Base-by-base conservation (phyloP, 2,329 filamentous ascomycete genomes). In the Colletotrichum tropicale region DNA sequence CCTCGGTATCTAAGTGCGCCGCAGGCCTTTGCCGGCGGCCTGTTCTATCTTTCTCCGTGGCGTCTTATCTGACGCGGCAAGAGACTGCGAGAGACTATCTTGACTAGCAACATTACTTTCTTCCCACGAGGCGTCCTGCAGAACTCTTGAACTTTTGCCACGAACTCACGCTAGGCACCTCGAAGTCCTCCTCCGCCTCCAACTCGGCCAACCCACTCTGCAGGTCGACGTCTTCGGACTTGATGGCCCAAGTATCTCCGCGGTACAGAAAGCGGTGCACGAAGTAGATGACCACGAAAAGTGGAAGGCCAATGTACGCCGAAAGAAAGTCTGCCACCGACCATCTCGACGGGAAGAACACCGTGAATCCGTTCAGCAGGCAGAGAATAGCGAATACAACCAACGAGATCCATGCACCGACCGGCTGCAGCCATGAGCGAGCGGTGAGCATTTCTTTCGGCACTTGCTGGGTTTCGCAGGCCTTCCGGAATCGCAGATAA, bases 301-400 rank as follows among this genome's bases (percentile, higher is more conserved):
- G 88, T 0, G 91, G 91, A 64, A 93, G 89, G 8, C 91, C 91
- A 24, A 93, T 88, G 78, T 94, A 94, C 0, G 90, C 87, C 0
- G 91, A 93, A n/a, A 93, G 84, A 80, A 94, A 94, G 62, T 82
- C 86, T 24, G 85, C 86, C 0, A 87, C 86, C 18, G 86, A 87
- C 88, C 90, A 94, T 12, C 90, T 85, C 6, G 85, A 85, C 0
- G 90, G 89, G 82, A 91, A 92, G 81, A 94, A 94, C 6, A 91
- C 89, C 48, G 89, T 88, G 80, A 93, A 93, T 3, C 92, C 92
- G 77, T 93, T 93, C 80, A 93, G 87, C 2, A 93, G 81, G 3
- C 85, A 84, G 21, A 93, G 84, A 67, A 92, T 85, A 2, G 82
- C 83, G 79, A 92, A 90, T 26, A 86, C 84, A 7, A 88, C 81